These are phyloP conservation scores for Brassica incana DNA, from an alignment of 345 rosid species.

Conservation along the genomic window DNA sequence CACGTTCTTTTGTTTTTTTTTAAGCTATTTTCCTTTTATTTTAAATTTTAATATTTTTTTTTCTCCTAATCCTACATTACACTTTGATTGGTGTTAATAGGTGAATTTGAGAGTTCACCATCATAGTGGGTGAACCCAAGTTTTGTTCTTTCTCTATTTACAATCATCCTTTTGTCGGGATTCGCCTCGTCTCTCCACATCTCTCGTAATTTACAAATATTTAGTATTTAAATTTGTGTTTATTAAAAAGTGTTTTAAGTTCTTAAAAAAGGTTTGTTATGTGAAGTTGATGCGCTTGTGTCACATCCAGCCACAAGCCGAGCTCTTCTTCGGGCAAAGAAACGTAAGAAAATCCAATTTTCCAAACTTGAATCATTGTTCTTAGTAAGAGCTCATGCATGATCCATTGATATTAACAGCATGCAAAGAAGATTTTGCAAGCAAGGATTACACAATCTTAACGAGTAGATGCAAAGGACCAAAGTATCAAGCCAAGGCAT, in stretches of 20 bases:
- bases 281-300: conserved; percentile 51
- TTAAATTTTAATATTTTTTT: no score
- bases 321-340: conserved; percentile 64
- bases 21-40: no score
- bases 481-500: conserved; percentile 49
- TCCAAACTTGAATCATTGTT: not conserved
- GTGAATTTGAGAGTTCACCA: no score
- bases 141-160: conserved; percentile 7
- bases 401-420: conserved; percentile 35
- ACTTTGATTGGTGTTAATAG: no score
- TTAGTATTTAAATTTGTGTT: not conserved
- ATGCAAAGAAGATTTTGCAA: conserved; percentile 58
- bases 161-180: conserved; percentile 38
- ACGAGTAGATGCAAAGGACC: conserved; percentile 81
- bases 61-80: no score
- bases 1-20: no score
- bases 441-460: conserved; percentile 60
- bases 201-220: conserved; percentile 3
- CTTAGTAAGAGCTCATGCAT: not conserved
- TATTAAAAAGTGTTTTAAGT: not conserved
- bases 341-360: conserved; percentile 32
- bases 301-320: conserved; percentile 48
- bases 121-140: no score
- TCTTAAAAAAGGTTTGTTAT: not conserved
- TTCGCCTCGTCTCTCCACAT: conserved; percentile 46